Conservation (phyloP, 2,329 filamentous ascomycete genomes). For the Scedosporium boydii region DNA sequence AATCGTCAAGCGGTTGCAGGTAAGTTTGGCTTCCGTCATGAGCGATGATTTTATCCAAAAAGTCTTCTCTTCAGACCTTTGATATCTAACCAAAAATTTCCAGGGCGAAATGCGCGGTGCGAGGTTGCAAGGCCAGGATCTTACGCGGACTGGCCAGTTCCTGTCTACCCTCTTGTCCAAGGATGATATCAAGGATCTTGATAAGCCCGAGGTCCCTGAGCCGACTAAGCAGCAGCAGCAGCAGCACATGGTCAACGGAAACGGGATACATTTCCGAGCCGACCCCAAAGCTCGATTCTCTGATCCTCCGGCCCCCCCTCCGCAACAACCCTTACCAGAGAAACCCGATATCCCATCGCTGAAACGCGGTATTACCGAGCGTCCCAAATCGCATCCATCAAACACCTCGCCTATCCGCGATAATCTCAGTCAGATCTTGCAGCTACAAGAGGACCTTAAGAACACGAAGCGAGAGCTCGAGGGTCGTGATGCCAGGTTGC, state of each 20-base stretch:
- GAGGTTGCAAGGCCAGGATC: constrained; percentile 76
- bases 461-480: constrained; percentile 78
- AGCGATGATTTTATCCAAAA: constrained; percentile 16
- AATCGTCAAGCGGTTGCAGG: constrained; percentile 78
- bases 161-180: constrained; percentile 67
- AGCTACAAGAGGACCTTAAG: constrained; percentile 75
- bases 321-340: constrained; percentile 85
- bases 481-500: constrained; percentile 13
- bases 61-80: not conserved
- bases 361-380: constrained; percentile 68
- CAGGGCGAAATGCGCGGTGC: constrained; percentile 87
- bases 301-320: constrained; percentile 85
- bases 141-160: constrained; percentile 74
- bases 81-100: constrained; percentile 1
- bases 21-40: constrained; percentile 20
- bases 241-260: constrained; percentile 39
- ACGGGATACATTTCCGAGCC: constrained; percentile 46
- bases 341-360: constrained; percentile 76
- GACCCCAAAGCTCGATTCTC: constrained; percentile 81
- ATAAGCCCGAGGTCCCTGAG: constrained; percentile 40
- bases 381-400: constrained; percentile 47
- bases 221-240: constrained; percentile 36
- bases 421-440: constrained; percentile 59
- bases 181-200: constrained; percentile 52
- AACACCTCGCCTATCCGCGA: constrained; percentile 50